Evolutionary conservation across 1,139 yeast species (phyloP), one percentile per base, ranked within the genome.

Genomic region (Kazachstania sp.): DNA sequence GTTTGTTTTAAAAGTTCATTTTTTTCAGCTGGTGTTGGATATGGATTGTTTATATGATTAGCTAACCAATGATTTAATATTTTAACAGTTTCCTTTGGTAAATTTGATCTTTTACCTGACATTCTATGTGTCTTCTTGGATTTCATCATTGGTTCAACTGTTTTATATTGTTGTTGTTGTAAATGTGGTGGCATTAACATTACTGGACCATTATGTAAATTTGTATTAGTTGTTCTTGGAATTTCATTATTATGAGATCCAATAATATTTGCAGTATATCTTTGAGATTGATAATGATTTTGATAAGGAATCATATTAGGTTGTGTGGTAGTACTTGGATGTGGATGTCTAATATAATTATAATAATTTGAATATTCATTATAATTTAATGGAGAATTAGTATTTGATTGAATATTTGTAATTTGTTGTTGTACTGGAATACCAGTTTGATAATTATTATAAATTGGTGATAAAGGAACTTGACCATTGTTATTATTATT

Each of bases 1-100:
- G 98, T 92, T 61, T 78, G 76, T 58, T 75, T 71, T 74, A 88
- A 81, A 54, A 92, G 72, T 58, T 83, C 84, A 54, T 78, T 74
- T 69, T 92, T 92, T 60, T 90, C 97, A 53, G 83, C 82, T 44
- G 90, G 86, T 52, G 87, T 86, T 11, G 98, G 98, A 65, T 92
- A 92, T 15, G 98, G 98, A 62, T 90, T 95, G 56, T 85, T 83
- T 54, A 88, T 70, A 65, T 92, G 95, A 45, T 81, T 81, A 56
- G 82, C 75, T 47, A 92, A 74, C 98, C 98, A 92, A 53, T 75
- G 76, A 52, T 92, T 77, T 52, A 92, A 71, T 20, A 86, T 81
- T 54, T 80, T 80, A 2, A 96, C 90, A 2, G 95, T 90, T 55
- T 83, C 88, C 59, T 87, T 83, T 15, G 98, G 97, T 53, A 92